Evolutionary conservation across 176 grass and related monocot species (phyloP).

Genomic region (Zoysia pacifica): DNA sequence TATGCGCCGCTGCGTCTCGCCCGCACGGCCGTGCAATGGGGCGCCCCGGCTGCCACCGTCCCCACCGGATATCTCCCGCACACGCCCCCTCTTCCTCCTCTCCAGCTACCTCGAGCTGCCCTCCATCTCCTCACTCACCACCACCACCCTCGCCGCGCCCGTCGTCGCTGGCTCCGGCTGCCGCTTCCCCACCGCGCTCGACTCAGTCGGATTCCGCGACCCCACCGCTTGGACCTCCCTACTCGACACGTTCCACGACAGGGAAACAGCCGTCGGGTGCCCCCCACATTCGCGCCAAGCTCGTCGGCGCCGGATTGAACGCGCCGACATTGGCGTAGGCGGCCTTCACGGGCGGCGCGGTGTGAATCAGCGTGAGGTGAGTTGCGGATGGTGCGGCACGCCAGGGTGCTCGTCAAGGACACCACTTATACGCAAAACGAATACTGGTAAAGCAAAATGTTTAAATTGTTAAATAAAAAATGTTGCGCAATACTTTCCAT

Average conservation of each 20-base stretch:
- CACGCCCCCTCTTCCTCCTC: constrained; percentile 41
- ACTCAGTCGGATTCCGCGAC: constrained; percentile 49
- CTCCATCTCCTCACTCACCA: constrained; percentile 52
- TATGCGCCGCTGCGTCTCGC: no score
- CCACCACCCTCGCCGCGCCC: constrained; percentile 3
- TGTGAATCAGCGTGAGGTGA: constrained; percentile 28
- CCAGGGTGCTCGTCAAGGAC: constrained; percentile 67
- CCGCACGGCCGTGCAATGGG: no score
- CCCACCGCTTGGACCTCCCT: constrained; percentile 50
- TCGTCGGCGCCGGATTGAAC: constrained; percentile 28
- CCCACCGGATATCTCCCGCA: no score
- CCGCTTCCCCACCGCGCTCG: constrained; percentile 46
- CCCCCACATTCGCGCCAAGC: constrained; percentile 56
- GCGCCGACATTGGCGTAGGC: constrained; percentile 23
- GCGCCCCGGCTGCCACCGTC: no score
- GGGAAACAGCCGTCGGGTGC: constrained; percentile 70
- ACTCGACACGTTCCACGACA: constrained; percentile 52
- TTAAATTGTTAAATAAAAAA: not conserved
- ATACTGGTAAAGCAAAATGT: not conserved
- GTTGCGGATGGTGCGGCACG: constrained; percentile 37
- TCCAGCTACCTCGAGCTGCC: constrained; percentile 62
- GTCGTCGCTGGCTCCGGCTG: not conserved
- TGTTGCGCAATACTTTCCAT: not conserved
- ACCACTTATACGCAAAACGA: not conserved
- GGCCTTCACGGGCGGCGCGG: constrained; percentile 31